These are phyloP conservation scores for Lonicera japonica DNA, from an alignment of 129 eudicot genomes.

Conservation along the genomic window DNA sequence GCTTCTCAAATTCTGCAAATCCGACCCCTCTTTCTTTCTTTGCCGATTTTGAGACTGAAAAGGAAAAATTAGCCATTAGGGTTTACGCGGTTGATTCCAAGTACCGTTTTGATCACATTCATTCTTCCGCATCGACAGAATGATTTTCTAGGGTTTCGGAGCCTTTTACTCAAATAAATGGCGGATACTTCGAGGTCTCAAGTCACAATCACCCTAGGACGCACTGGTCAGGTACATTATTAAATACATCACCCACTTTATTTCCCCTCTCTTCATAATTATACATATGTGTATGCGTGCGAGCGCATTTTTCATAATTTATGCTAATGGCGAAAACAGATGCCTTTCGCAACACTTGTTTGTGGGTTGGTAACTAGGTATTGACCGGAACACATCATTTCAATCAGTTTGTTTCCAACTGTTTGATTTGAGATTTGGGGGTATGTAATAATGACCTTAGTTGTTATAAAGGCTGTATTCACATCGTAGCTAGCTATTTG, in stretches of 20 bases:
- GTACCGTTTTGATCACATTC: constrained; percentile 2
- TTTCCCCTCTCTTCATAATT: too few species aligned
- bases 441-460: background rate
- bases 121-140: background rate
- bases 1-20: too few species aligned
- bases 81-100: background rate
- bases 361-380: too few species aligned
- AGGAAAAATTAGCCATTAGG: too few species aligned
- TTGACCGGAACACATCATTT: background rate
- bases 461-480: too few species aligned
- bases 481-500: constrained; percentile 11
- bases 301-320: too few species aligned
- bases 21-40: too few species aligned
- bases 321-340: too few species aligned
- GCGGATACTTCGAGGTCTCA: constrained; percentile 59
- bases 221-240: constrained; percentile 71
- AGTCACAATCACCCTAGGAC: constrained; percentile 81
- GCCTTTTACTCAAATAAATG: constrained; percentile 34
- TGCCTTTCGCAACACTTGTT: too few species aligned
- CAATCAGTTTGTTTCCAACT: background rate
- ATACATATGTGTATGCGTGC: too few species aligned
- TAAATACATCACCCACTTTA: background rate
- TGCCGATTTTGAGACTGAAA: too few species aligned
- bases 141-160: constrained; percentile 29
- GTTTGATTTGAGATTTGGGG: background rate